Evolutionary conservation across 345 rosid genomes (phyloP).

Genomic region (Mangifera indica): DNA sequence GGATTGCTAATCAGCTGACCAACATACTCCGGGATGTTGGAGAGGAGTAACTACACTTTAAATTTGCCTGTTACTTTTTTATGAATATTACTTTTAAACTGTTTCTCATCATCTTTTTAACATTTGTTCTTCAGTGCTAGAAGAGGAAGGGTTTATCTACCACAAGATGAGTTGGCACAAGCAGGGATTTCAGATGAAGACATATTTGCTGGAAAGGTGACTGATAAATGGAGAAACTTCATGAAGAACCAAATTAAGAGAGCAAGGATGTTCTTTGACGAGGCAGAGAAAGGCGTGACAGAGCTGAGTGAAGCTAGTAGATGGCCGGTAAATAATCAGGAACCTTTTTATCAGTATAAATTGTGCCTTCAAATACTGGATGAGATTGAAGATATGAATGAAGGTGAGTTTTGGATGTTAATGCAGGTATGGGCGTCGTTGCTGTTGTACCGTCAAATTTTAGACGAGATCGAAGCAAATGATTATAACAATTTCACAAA

Average conservation of each 20-base stretch:
- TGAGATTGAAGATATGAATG: not conserved
- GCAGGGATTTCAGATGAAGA: conserved; percentile 81
- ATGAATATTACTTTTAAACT: no score
- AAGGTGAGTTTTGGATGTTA: not conserved
- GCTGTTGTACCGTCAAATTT: conserved; percentile 57
- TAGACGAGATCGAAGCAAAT: conserved; percentile 86
- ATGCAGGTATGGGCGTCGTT: conserved; percentile 73
- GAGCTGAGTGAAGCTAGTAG: conserved; percentile 72
- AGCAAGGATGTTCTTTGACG: conserved; percentile 80
- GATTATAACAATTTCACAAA: conserved; percentile 80
- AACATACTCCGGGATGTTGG: conserved; percentile 82
- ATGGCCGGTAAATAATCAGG: conserved; percentile 64
- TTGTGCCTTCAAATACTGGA: not conserved
- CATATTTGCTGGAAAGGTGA: conserved; percentile 62
- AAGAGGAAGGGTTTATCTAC: conserved; percentile 78
- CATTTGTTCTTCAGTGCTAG: conserved; percentile 40
- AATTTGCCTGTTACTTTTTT: not conserved
- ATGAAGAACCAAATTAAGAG: conserved; percentile 79
- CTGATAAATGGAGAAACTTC: conserved; percentile 78
- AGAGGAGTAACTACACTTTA: conserved; percentile 56
- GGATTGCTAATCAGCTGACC: conserved; percentile 76
- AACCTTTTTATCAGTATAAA: not conserved
- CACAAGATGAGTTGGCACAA: conserved; percentile 66
- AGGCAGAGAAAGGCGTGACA: conserved; percentile 78
- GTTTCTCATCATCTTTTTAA: not conserved